A percentile compares a stretch with the other conserved stretches of the same genome.
phyloP scores from a whole-genome alignment of 2,329 filamentous ascomycete species.

The Ophiostoma angusticollis region DNA sequence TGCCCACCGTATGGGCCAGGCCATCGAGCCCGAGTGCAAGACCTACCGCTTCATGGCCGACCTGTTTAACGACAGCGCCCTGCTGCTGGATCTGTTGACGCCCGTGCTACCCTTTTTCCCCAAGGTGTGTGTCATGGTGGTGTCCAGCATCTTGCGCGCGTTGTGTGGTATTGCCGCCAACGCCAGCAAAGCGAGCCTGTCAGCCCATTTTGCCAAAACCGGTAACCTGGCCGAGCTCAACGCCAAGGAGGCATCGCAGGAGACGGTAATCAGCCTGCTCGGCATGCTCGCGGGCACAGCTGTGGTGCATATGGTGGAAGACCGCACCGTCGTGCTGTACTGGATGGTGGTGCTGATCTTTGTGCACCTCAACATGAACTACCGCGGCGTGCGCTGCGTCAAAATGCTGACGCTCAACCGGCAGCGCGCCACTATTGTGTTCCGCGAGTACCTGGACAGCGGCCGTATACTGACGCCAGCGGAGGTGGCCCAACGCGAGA shows the following conservation, averaged over 20 bases:
- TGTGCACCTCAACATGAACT: slow-evolving; percentile 74
- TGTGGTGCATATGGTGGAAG: slow-evolving; percentile 63
- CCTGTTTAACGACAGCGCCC: slow-evolving; percentile 74
- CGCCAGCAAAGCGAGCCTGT: slow-evolving; percentile 80
- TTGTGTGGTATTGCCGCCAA: slow-evolving; percentile 85
- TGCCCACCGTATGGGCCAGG: slow-evolving; percentile 66
- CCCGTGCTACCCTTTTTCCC: slow-evolving; percentile 50
- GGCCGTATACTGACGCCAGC: slow-evolving; percentile 46
- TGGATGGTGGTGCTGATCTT: slow-evolving; percentile 59
- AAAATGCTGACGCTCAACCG: slow-evolving; percentile 75
- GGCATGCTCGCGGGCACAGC: slow-evolving; percentile 78
- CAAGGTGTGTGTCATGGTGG: slow-evolving; percentile 37
- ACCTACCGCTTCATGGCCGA: slow-evolving; percentile 78
- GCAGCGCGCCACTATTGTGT: slow-evolving; percentile 71
- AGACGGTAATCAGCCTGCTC: slow-evolving; percentile 79
- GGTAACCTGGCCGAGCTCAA: slow-evolving; percentile 90
- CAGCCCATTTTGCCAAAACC: slow-evolving; percentile 77
- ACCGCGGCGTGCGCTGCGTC: slow-evolving; percentile 71
- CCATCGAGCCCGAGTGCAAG: slow-evolving; percentile 84
- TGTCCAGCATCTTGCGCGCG: slow-evolving; percentile 38
- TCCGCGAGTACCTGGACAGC: slow-evolving; percentile 42
- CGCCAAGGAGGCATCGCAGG: slow-evolving; percentile 88
- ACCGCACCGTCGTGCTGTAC: slow-evolving; percentile 58
- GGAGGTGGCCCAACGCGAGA: slow-evolving; percentile 52
- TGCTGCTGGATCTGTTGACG: slow-evolving; percentile 74